A percentile compares a stretch with the other conserved stretches of the same genome.
Conservation (phyloP, 2,329 filamentous ascomycete species). For the Pyrenophora seminiperda region DNA sequence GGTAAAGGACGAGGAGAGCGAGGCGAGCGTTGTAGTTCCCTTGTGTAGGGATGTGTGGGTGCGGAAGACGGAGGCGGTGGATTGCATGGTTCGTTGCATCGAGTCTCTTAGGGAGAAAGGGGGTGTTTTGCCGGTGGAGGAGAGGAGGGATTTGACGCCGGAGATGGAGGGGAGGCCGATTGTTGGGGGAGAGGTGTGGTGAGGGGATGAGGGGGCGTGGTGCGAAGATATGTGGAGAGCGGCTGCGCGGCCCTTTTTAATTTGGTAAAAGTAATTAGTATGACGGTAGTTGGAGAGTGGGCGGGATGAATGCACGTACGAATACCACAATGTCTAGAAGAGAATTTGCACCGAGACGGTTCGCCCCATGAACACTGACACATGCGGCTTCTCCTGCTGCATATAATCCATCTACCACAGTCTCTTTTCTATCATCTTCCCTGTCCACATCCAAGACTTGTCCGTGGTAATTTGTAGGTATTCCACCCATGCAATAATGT, state of each 20-base stretch:
- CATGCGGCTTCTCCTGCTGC: slow-evolving; percentile 57
- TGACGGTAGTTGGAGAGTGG: background rate
- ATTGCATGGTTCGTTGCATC: slow-evolving; percentile 57
- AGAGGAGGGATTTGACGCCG: slow-evolving; percentile 46
- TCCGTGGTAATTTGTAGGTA: slow-evolving; percentile 57
- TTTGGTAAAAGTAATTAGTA: background rate
- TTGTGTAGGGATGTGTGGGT: slow-evolving; percentile 45
- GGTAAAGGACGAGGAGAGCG: slow-evolving; percentile 46
- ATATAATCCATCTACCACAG: slow-evolving; percentile 54
- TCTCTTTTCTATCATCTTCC: slow-evolving; percentile 44
- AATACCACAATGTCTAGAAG: slow-evolving; percentile 59
- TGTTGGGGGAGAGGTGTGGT: slow-evolving; percentile 40
- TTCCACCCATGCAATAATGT: slow-evolving; percentile 59
- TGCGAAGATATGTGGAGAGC: slow-evolving; percentile 51
- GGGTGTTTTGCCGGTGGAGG: slow-evolving; percentile 45
- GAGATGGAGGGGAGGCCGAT: slow-evolving; percentile 46
- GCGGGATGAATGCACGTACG: slow-evolving; percentile 24
- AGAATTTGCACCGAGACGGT: slow-evolving; percentile 56
- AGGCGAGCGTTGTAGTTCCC: slow-evolving; percentile 42
- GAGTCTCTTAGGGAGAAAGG: slow-evolving; percentile 47
- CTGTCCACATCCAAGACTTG: slow-evolving; percentile 51
- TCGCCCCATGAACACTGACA: slow-evolving; percentile 57
- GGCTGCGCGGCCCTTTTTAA: slow-evolving; percentile 50
- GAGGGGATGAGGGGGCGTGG: slow-evolving; percentile 46
- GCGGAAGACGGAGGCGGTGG: slow-evolving; percentile 54